Percentiles rank a stretch among this genome's conserved stretches.
These are phyloP conservation scores for Eucalyptus caleyi DNA, from an alignment of 345 rosid species.

Conservation along the genomic window DNA sequence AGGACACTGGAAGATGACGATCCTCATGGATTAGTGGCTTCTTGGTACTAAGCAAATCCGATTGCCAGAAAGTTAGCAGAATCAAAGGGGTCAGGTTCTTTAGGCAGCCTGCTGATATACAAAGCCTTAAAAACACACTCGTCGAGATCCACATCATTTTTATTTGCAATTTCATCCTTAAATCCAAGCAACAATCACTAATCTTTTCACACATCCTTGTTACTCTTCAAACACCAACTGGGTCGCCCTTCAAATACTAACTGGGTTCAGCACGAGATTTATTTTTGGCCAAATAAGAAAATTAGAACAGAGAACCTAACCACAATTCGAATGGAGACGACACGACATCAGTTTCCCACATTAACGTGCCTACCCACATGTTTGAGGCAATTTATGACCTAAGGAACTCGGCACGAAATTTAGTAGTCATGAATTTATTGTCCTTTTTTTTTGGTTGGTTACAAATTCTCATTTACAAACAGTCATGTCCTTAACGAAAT, in stretches of 20 bases:
- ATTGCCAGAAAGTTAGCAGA: not conserved
- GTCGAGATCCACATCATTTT: not conserved
- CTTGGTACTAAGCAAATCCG: not conserved
- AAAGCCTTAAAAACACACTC: not conserved
- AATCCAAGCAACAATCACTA: not conserved
- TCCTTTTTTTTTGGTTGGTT: not conserved
- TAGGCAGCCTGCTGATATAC: not conserved
- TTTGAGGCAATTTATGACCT: not conserved
- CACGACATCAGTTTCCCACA: not conserved
- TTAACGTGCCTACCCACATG: too few species aligned
- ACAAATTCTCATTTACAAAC: not conserved
- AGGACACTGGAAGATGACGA: not conserved
- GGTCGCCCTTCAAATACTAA: not conserved
- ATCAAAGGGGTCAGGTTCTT: not conserved
- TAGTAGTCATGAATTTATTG: not conserved
- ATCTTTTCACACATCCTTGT: not conserved
- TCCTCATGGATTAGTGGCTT: not conserved
- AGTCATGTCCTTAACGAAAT: not conserved
- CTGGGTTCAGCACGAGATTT: not conserved
- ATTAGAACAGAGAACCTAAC: not conserved
- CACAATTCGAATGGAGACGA: not conserved
- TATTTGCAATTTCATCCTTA: not conserved
- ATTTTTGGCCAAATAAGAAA: not conserved
- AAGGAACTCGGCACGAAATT: not conserved
- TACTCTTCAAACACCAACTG: not conserved